Percentiles rank a stretch among this genome's conserved stretches.
Conservation (phyloP, 2,329 filamentous ascomycete species). For the Juglanconis sp. region DNA sequence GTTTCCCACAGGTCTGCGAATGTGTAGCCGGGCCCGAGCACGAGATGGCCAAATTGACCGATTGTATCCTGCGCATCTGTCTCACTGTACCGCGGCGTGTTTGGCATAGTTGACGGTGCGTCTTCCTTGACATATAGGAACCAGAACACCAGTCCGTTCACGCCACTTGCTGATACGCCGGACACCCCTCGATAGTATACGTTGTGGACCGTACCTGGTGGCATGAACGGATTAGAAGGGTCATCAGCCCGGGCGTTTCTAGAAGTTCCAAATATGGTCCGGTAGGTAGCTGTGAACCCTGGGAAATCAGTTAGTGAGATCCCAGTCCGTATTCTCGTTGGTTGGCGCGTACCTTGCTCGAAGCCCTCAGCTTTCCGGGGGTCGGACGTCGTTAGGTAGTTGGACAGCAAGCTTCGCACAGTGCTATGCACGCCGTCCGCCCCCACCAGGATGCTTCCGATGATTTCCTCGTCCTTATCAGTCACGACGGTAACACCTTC, state of each 20-base stretch:
- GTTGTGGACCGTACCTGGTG: slow-evolving; percentile 10
- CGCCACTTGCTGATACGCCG: slow-evolving; percentile 5
- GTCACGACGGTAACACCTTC: slow-evolving; percentile 18
- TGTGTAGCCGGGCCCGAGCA: slow-evolving; percentile 22
- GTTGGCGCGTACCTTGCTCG: not conserved
- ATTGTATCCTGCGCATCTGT: slow-evolving; percentile 15
- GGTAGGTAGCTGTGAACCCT: slow-evolving; percentile 8
- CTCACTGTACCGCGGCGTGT: slow-evolving; percentile 16
- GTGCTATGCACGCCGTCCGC: slow-evolving; percentile 17
- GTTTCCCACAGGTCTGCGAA: slow-evolving; percentile 20
- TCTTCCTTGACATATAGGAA: slow-evolving; percentile 18
- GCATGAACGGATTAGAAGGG: not conserved
- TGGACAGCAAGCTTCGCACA: slow-evolving; percentile 4
- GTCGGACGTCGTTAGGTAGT: not conserved
- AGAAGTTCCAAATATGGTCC: slow-evolving; percentile 13
- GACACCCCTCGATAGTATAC: slow-evolving; percentile 15
- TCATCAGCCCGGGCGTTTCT: not conserved
- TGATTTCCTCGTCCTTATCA: slow-evolving; percentile 14
- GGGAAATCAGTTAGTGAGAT: not conserved
- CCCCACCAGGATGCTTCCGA: slow-evolving; percentile 19
- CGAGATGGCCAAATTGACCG: slow-evolving; percentile 12
- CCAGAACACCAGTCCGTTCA: slow-evolving; percentile 12
- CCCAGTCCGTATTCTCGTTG: not conserved
- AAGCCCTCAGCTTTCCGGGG: not conserved
- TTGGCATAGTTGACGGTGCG: slow-evolving; percentile 1